Conservation (phyloP, 805 yeast genomes). For the Wickerhamiella sorbophila region DNA sequence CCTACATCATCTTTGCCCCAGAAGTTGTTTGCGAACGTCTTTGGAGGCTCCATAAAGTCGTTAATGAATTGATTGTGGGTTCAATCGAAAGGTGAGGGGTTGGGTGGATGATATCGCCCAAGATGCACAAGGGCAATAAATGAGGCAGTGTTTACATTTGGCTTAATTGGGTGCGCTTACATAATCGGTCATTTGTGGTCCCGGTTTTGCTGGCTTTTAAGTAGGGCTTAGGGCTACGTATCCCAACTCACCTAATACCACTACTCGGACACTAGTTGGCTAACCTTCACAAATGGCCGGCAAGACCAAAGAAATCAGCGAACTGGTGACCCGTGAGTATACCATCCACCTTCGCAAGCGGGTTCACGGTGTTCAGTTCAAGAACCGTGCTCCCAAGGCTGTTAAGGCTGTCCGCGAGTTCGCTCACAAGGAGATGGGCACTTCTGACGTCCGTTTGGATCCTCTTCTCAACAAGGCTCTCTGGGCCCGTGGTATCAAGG, state of each 20-base stretch:
- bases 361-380: constrained; percentile 97
- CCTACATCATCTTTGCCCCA: constrained; percentile 53
- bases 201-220: no score
- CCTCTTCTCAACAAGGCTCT: constrained; percentile 96
- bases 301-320: constrained; percentile 57
- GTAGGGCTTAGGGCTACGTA: not conserved
- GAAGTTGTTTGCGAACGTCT: constrained; percentile 24
- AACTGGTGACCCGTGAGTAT: constrained; percentile 99
- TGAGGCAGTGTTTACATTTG: no score
- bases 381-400: constrained; percentile 99
- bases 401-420: constrained; percentile 98
- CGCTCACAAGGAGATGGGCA: constrained; percentile 98
- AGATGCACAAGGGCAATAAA: no score
- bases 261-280: not conserved
- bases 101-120: no score
- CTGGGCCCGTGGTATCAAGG: constrained; percentile 99
- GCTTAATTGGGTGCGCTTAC: no score
- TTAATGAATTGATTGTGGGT: no score
- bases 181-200: no score
- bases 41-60: constrained; percentile 5
- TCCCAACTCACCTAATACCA: not conserved
- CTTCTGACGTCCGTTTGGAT: constrained; percentile 96
- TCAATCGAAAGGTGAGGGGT: no score
- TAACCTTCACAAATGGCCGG: constrained; percentile 27
- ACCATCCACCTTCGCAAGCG: constrained; percentile 99